Base-by-base conservation (phyloP, 345 rosid genomes). In the Eucalyptus fibrosa region DNA sequence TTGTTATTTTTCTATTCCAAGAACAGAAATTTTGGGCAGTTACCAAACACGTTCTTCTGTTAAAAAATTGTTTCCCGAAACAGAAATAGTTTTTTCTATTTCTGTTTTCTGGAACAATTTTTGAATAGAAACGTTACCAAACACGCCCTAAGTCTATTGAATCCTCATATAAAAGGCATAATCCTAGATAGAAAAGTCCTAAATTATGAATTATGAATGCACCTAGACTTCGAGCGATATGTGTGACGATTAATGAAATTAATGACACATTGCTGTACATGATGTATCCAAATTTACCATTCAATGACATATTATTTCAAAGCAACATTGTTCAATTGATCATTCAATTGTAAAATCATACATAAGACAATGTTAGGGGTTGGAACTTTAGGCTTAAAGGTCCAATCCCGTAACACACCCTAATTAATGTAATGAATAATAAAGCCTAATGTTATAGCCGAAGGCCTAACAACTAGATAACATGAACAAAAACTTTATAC, bases 181-280 rank as follows among this genome's bases (percentile, higher is more conserved):
- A 24, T 23, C 62, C 28, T 56, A 56, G 62, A 56, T 56, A 56
- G 30, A 56, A 56, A 56, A 56, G 62, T 56, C 62, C 62, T 56
- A 56, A 23, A 56, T 56, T 23, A 56, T 23, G 28, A 23, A 56
- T 56, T 2, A 56, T 56, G 60, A 56, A 56, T 56, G 30, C 30
- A 56, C 3, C 59, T 53, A 53, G 59, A 53, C 10, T 53, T 53
- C 1, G 0, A 1, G 5, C 0, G 5, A 53, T 53, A 24, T 56
- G 62, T 56, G 12, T 56, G 62, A 56, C 0, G 30, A 56, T 56
- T 56, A 56, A 56, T 2, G 28, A 56, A 56, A 21, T 56, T 56
- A 2, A 3, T 56, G 62, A 23, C 28, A 24, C 62, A 56, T 56
- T 56, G 2, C 1, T 21, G 30, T 56, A 56, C 62, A 56, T 23